Conservation (phyloP, 345 rosid species). For the Melastoma malabathricum region DNA sequence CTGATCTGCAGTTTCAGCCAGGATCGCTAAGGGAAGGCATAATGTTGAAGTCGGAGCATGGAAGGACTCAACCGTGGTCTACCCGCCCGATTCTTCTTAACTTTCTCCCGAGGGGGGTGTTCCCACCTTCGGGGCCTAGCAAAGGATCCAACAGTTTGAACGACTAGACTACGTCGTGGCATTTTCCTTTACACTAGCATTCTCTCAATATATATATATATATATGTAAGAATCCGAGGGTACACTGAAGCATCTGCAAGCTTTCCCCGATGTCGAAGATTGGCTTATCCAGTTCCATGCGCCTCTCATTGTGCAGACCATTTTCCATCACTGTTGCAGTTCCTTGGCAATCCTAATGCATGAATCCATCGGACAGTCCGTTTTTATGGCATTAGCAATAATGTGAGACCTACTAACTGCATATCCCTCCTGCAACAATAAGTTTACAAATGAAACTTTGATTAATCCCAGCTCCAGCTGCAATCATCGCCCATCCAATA, state of each 20-base stretch:
- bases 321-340: conserved; percentile 8
- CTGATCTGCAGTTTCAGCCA: too few relatives aligned
- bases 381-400: conserved; percentile 51
- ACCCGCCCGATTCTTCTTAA: conserved; percentile 27
- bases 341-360: conserved; percentile 47
- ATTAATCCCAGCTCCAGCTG: not conserved
- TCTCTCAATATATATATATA: too few relatives aligned
- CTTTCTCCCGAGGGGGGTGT: conserved; percentile 44
- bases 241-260: too few relatives aligned
- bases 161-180: conserved; percentile 12
- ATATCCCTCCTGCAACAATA: conserved; percentile 57
- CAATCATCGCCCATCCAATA: not conserved
- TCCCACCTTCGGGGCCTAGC: conserved; percentile 45
- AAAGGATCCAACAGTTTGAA: conserved; percentile 23
- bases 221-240: too few relatives aligned
- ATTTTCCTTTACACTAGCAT: too few relatives aligned
- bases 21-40: too few relatives aligned
- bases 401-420: conserved; percentile 72
- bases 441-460: not conserved
- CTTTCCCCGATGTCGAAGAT: too few relatives aligned
- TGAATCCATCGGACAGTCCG: conserved; percentile 51
- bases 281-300: too few relatives aligned
- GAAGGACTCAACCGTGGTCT: too few relatives aligned
- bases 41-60: too few relatives aligned
- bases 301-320: not conserved